These are phyloP conservation scores for Aeschynomene evenia DNA, from an alignment of 306 rosid genomes.

Conservation along the genomic window DNA sequence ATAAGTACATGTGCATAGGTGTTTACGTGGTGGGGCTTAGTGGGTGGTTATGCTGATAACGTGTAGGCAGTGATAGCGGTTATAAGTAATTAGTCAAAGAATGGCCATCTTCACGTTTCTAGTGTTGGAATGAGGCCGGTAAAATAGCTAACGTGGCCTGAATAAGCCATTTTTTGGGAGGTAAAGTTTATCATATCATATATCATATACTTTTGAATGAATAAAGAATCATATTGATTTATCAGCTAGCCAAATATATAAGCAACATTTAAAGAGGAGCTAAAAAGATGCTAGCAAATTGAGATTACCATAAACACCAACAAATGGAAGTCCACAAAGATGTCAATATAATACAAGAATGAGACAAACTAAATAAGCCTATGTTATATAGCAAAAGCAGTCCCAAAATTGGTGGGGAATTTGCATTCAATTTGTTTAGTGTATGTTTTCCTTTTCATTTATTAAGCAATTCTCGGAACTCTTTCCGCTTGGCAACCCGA, in stretches of 20 bases:
- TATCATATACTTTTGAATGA: no score
- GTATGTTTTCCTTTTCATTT: constrained; percentile 40
- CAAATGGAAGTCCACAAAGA: neutral
- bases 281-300: neutral
- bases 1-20: neutral
- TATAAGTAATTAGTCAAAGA: neutral
- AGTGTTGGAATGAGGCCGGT: neutral
- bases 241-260: neutral
- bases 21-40: constrained; percentile 13
- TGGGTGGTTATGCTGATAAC: constrained; percentile 10
- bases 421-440: neutral
- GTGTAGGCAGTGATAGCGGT: constrained; percentile 23
- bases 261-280: neutral
- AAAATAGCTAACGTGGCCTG: no score
- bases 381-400: neutral
- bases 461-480: constrained; percentile 49
- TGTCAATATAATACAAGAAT: constrained; percentile 9
- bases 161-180: neutral
- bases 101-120: neutral
- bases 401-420: constrained; percentile 30
- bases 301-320: neutral
- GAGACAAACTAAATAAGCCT: constrained; percentile 5
- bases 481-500: constrained; percentile 54
- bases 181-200: no score
- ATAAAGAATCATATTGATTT: no score